Evolutionary conservation across 139 green algal species (phyloP).

Genomic region (Chlamydomonas urium): DNA sequence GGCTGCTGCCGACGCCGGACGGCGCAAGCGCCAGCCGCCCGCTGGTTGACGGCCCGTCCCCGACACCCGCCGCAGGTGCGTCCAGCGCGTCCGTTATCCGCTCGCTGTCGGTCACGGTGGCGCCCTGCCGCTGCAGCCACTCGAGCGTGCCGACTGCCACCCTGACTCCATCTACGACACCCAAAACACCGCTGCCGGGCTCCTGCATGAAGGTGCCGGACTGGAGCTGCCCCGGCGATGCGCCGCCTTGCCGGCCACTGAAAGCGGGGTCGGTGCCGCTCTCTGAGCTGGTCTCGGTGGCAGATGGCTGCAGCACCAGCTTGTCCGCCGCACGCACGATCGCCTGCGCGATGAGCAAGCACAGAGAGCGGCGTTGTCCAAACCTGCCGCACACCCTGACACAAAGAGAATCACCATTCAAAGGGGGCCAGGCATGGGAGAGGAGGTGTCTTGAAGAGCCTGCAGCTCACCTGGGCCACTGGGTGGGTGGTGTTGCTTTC

Average conservation of each 20-base stretch:
- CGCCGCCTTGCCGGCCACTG: too few species aligned
- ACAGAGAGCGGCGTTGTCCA: too few species aligned
- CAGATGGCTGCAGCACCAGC: too few species aligned
- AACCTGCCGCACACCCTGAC: too few species aligned
- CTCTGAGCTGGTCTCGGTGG: too few species aligned
- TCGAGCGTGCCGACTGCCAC: conserved; percentile 77
- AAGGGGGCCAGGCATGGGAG: neutral
- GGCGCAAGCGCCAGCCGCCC: neutral
- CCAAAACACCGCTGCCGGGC: conserved; percentile 68
- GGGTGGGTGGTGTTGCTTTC: conserved; percentile 74
- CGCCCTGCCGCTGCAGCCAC: conserved; percentile 23
- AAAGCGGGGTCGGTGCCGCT: too few species aligned
- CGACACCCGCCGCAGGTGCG: too few species aligned
- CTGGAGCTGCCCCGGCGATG: neutral
- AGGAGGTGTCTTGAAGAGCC: neutral
- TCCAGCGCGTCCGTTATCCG: too few species aligned
- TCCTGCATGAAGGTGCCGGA: conserved; percentile 73
- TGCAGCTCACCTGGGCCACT: conserved; percentile 43
- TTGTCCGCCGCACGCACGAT: too few species aligned
- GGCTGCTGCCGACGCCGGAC: conserved; percentile 38
- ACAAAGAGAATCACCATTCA: too few species aligned
- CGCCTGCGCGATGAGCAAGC: too few species aligned
- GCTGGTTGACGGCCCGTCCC: neutral
- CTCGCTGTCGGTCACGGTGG: neutral
- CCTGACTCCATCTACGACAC: conserved; percentile 42